phyloP scores from a whole-genome alignment of 805 yeast genomes.

The Zygosaccharomyces bisporus region DNA sequence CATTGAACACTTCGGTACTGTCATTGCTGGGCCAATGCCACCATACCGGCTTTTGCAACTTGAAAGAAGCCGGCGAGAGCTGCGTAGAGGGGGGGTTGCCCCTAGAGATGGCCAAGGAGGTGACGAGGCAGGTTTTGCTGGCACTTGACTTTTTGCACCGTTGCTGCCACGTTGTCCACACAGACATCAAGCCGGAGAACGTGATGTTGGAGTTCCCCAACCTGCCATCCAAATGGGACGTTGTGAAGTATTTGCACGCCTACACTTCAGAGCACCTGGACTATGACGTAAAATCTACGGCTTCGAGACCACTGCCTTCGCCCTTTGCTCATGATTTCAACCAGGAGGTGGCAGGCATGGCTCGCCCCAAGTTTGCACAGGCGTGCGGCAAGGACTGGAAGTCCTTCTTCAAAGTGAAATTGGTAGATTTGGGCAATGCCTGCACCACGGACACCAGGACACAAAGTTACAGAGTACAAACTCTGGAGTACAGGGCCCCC shows the following conservation, averaged over 20 bases:
- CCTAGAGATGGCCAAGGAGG: constrained; percentile 49
- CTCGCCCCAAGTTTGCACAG: constrained; percentile 1
- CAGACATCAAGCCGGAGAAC: constrained; percentile 9
- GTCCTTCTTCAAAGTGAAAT: constrained; percentile 2
- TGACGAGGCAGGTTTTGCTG: constrained; percentile 51
- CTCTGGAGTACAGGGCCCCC: constrained; percentile 7
- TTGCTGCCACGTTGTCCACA: constrained; percentile 20
- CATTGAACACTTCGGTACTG: constrained; percentile 49
- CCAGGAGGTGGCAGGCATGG: background rate
- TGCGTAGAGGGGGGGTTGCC: constrained; percentile 53
- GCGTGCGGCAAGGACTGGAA: constrained; percentile 4
- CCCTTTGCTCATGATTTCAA: constrained; percentile 2
- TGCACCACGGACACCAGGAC: constrained; percentile 1
- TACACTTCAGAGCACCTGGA: background rate
- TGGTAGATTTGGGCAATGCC: constrained; percentile 8
- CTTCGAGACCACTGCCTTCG: constrained; percentile 7
- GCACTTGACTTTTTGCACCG: constrained; percentile 58
- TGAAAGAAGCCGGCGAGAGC: constrained; percentile 36
- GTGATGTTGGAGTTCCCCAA: constrained; percentile 8
- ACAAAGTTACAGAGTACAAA: constrained; percentile 2
- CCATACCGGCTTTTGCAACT: constrained; percentile 16
- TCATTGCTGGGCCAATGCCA: constrained; percentile 35
- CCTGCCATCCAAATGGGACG: constrained; percentile 5
- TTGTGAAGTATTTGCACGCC: constrained; percentile 2
- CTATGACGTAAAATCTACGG: background rate